phyloP scores from a whole-genome alignment of 2,329 filamentous ascomycete species.

The Exophiala calicioides region DNA sequence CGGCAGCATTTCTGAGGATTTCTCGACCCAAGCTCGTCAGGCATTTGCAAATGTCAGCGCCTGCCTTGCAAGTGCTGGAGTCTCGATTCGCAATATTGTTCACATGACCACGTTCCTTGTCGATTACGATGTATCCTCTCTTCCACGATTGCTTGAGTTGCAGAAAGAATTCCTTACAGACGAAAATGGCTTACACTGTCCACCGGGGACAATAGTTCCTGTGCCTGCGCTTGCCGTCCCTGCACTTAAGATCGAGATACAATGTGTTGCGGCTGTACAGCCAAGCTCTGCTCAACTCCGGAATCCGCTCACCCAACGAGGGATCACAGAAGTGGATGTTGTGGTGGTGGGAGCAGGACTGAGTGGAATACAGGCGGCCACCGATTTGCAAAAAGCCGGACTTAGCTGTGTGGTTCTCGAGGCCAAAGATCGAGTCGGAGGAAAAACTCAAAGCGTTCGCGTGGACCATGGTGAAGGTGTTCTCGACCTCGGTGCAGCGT shows the following conservation, averaged over 20 bases:
- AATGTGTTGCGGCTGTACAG: slow-evolving; percentile 39
- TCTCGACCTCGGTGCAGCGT: slow-evolving; percentile 58
- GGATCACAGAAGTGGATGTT: no score
- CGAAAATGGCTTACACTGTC: slow-evolving; percentile 41
- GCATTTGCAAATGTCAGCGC: slow-evolving; percentile 41
- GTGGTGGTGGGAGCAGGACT: no score
- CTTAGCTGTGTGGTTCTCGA: slow-evolving; percentile 40
- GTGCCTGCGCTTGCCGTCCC: slow-evolving; percentile 42
- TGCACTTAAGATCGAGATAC: slow-evolving; percentile 45
- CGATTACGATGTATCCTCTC: slow-evolving; percentile 26
- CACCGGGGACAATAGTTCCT: slow-evolving; percentile 46
- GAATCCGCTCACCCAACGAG: no score
- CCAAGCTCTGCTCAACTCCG: no score
- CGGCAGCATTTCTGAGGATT: slow-evolving; percentile 38
- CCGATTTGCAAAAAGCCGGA: slow-evolving; percentile 35
- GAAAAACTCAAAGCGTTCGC: slow-evolving; percentile 39
- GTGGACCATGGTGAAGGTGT: slow-evolving; percentile 25
- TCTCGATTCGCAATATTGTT: slow-evolving; percentile 39
- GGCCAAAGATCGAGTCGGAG: slow-evolving; percentile 45
- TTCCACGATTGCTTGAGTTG: slow-evolving; percentile 36
- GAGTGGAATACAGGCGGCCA: slow-evolving; percentile 39
- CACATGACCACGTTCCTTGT: slow-evolving; percentile 47
- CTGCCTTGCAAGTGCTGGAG: slow-evolving; percentile 38
- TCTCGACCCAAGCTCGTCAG: slow-evolving; percentile 45
- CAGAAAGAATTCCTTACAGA: slow-evolving; percentile 1